Percentiles rank a stretch among this genome's conserved stretches.
Conservation (phyloP, 495 filamentous ascomycete genomes). For the Aspergillus conjunctus region DNA sequence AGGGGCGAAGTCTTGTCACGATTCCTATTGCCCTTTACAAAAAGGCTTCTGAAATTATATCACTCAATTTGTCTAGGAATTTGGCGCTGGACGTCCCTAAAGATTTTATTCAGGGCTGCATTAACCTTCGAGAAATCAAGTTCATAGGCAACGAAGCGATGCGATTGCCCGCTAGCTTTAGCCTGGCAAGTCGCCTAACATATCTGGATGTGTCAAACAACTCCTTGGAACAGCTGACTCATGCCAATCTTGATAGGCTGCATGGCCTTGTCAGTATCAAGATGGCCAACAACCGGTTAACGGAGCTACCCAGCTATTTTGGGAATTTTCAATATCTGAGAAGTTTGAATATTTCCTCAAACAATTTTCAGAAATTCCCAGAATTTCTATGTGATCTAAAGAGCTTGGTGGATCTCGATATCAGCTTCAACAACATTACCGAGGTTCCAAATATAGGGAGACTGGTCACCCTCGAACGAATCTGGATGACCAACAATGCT, state of each 20-base stretch:
- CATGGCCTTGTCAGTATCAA: conserved; percentile 84
- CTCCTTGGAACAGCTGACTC: conserved; percentile 79
- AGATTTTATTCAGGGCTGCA: conserved; percentile 94
- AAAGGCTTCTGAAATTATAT: conserved; percentile 89
- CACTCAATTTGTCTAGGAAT: conserved; percentile 89
- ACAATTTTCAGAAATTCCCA: conserved; percentile 83
- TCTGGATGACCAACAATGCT: conserved; percentile 95
- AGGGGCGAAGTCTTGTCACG: conserved; percentile 87
- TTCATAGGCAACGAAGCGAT: conserved; percentile 90
- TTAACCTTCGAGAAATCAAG: conserved; percentile 90
- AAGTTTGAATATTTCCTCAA: conserved; percentile 88
- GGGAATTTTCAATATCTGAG: conserved; percentile 72
- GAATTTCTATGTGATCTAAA: conserved; percentile 78
- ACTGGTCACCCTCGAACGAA: conserved; percentile 75
- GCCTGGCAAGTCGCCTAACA: conserved; percentile 77
- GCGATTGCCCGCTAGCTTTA: conserved; percentile 81
- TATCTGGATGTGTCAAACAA: conserved; percentile 96
- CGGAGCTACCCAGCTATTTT: conserved; percentile 76
- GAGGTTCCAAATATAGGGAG: conserved; percentile 76
- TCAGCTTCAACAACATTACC: conserved; percentile 93
- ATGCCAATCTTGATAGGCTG: conserved; percentile 72
- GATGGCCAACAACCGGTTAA: conserved; percentile 88
- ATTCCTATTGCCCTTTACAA: conserved; percentile 95
- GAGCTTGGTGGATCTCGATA: conserved; percentile 87
- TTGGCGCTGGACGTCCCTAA: conserved; percentile 89